A percentile compares a stretch with the other conserved stretches of the same genome.
Conservation (phyloP, 2,329 filamentous ascomycete genomes). For the Xenosphaeropsis pyriputrescens region DNA sequence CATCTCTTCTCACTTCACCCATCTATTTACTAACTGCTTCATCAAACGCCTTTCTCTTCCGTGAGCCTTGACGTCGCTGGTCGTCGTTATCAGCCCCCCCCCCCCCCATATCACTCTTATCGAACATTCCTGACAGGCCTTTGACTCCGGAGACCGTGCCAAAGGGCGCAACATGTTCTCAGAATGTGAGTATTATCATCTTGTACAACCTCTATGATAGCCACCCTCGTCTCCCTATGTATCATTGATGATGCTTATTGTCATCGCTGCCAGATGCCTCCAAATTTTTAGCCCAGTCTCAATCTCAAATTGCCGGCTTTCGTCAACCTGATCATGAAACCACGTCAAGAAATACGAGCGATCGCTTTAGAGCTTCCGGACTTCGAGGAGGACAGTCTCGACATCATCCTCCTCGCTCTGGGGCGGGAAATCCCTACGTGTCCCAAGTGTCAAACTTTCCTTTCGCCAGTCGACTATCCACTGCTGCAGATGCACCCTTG, state of each 20-base stretch:
- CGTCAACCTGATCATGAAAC: constrained; percentile 39
- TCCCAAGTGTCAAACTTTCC: constrained; percentile 64
- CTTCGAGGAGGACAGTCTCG: constrained; percentile 11
- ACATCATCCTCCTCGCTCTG: constrained; percentile 11
- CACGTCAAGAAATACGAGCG: constrained; percentile 19
- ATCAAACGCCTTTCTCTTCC: too few relatives aligned
- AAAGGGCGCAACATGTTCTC: constrained; percentile 55
- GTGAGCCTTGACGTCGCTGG: background rate
- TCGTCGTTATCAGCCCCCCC: background rate
- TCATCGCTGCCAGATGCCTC: constrained; percentile 60
- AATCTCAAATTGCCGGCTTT: constrained; percentile 71
- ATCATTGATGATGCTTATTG: background rate
- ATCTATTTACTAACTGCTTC: too few relatives aligned
- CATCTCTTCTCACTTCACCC: too few relatives aligned
- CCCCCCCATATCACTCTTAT: background rate
- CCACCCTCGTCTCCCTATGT: background rate
- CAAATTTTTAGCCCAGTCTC: constrained; percentile 89
- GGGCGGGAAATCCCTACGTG: constrained; percentile 61
- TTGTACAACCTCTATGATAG: background rate
- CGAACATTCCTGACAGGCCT: background rate
- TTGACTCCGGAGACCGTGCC: background rate
- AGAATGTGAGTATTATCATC: constrained; percentile 54
- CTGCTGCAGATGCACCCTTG: constrained; percentile 69
- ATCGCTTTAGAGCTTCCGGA: constrained; percentile 14
- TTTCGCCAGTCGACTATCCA: constrained; percentile 63